Percentiles rank a stretch among this genome's conserved stretches.
These are phyloP conservation scores for Penicillium angulare DNA, from an alignment of 495 filamentous ascomycete species.

Conservation along the genomic window DNA sequence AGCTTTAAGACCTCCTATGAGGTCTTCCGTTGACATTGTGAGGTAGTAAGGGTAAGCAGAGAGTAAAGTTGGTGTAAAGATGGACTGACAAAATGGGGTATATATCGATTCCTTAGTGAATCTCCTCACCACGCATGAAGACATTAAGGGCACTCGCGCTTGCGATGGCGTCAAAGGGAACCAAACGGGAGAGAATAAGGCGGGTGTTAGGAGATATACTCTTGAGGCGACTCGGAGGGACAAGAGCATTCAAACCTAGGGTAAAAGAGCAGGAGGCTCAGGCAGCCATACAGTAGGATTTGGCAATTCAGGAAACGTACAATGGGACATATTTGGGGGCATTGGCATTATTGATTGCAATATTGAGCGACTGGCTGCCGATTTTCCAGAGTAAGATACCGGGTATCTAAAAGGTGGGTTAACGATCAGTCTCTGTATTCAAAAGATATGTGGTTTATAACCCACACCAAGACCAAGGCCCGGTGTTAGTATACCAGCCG, in stretches of 20 bases:
- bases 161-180: conserved; percentile 94
- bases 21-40: no score
- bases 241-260: conserved; percentile 81
- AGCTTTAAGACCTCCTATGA: no score
- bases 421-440: no score
- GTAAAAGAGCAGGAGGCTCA: conserved; percentile 90
- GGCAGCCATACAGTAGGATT: conserved; percentile 91
- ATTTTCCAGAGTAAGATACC: conserved; percentile 95
- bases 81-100: conserved; percentile 68
- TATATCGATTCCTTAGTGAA: conserved; percentile 90
- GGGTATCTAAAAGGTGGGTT: conserved; percentile 62
- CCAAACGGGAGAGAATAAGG: conserved; percentile 73
- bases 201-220: conserved; percentile 68
- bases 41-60: no score
- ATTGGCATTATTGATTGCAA: conserved; percentile 95
- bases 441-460: neutral
- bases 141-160: conserved; percentile 90
- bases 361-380: conserved; percentile 95
- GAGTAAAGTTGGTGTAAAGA: no score
- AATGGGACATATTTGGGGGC: conserved; percentile 96
- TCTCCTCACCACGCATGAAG: conserved; percentile 96
- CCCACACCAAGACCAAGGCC: conserved; percentile 46
- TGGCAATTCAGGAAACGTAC: conserved; percentile 70
- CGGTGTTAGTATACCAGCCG: conserved; percentile 96
- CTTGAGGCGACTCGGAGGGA: conserved; percentile 83